Conservation (phyloP, 768 basidiomycete genomes). For the Boletus reticuloceps region DNA sequence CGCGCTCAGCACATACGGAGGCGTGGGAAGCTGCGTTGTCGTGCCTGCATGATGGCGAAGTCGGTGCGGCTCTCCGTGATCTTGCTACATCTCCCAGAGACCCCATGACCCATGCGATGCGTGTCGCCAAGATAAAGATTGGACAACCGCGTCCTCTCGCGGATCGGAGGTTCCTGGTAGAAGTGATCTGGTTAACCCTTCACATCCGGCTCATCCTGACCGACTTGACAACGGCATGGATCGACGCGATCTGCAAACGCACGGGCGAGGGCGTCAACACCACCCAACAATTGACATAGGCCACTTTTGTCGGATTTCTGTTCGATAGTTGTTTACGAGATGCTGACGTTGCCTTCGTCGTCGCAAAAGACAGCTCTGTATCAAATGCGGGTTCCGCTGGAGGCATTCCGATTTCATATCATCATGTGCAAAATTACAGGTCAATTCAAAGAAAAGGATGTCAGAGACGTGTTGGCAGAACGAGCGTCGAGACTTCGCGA, state of each 20-base stretch:
- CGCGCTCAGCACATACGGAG: slow-evolving; percentile 51
- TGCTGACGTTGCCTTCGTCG: slow-evolving; percentile 41
- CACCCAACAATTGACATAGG: slow-evolving; percentile 43
- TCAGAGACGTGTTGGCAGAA: slow-evolving; percentile 19
- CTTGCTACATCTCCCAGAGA: slow-evolving; percentile 36
- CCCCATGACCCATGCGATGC: slow-evolving; percentile 50
- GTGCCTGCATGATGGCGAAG: slow-evolving; percentile 47
- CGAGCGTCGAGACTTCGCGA: slow-evolving; percentile 15
- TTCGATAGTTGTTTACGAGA: slow-evolving; percentile 47
- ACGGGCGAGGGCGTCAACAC: slow-evolving; percentile 14
- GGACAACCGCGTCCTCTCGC: slow-evolving; percentile 58
- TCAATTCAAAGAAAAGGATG: slow-evolving; percentile 13
- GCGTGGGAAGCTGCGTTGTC: slow-evolving; percentile 65
- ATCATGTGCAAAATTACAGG: slow-evolving; percentile 27
- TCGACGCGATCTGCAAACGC: slow-evolving; percentile 32
- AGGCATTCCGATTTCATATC: slow-evolving; percentile 49
- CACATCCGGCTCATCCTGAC: slow-evolving; percentile 50
- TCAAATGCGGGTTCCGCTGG: slow-evolving; percentile 44
- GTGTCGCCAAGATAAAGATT: slow-evolving; percentile 47
- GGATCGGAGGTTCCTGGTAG: slow-evolving; percentile 57
- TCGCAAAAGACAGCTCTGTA: slow-evolving; percentile 45
- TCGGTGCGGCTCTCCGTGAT: slow-evolving; percentile 32
- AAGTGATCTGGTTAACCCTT: slow-evolving; percentile 56
- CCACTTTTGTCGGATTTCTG: slow-evolving; percentile 44
- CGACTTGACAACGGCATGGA: slow-evolving; percentile 42